Base-by-base conservation (phyloP, 345 rosid genomes). In the Linum lewisii region DNA sequence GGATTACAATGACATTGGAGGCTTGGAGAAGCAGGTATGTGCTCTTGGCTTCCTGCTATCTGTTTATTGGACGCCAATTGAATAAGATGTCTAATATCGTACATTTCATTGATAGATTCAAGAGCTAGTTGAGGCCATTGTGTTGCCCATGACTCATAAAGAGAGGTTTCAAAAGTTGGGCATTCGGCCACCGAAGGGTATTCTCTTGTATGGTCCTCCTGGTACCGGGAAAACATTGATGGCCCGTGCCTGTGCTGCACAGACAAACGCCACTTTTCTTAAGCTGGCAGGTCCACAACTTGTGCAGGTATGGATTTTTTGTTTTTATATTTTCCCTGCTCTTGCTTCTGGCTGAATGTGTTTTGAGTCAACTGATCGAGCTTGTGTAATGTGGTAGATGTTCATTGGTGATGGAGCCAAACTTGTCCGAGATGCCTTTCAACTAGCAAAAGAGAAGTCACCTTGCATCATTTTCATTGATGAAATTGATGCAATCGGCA, bases 201-300 rank as follows among this genome's bases (percentile, higher is more conserved):
- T 94, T 60, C 97, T 94, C 60, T 76, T 90, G 57, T 90, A 94
- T 72, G 99, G 97, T 51, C 99, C 97, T 65, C 99, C 99, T 42
- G 99, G 99, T 54, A 94, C 99, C 51, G 99, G 99, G 63, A 94
- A 94, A 66, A 94, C 99, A 56, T 70, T 94, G 69, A 94, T 94
- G 99, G 99, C 97, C 0, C 95, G 99, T 64, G 99, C 99, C 51
- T 94, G 99, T 76, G 99, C 97, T 13, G 99, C 99, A 18, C 99
- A 90, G 65, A 94, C 97, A 66, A 94, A 94, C 61, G 99, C 99
- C 59, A 94, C 99, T 24, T 94, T 87, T 72, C 79, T 94, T 58
- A 94, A 94, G 79, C 73, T 94, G 60, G 99, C 99, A 24, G 99
- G 99, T 29, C 97, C 99, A 21, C 99, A 94, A 61, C 81, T 94